Evolutionary conservation across 163 green algal species (phyloP).

Genomic region (Coccomyxa subellipsoidea): DNA sequence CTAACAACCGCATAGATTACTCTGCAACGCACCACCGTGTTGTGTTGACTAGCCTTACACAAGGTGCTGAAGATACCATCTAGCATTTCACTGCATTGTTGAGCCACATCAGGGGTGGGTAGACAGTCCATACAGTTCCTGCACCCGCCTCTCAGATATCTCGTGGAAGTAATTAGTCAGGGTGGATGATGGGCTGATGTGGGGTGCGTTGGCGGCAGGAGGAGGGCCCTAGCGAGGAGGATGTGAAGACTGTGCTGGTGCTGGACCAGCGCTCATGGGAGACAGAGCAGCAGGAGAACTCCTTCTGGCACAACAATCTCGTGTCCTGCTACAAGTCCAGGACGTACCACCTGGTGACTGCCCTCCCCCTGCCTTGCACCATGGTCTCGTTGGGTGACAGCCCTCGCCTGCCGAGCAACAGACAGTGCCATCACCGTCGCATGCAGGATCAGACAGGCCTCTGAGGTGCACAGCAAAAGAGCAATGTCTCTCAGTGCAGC

Average conservation of each 20-base stretch:
- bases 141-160: background rate
- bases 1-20: background rate
- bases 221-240: constrained; percentile 49
- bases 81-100: background rate
- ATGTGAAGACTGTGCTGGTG: constrained; percentile 57
- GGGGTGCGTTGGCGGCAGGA: constrained; percentile 23
- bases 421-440: no score
- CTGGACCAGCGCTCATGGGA: constrained; percentile 66
- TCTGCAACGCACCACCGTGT: background rate
- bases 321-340: constrained; percentile 47
- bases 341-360: constrained; percentile 12
- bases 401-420: background rate
- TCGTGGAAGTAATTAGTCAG: no score
- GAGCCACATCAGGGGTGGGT: background rate
- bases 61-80: background rate
- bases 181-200: background rate
- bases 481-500: background rate
- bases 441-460: background rate
- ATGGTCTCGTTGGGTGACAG: background rate
- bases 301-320: constrained; percentile 69
- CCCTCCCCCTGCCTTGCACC: background rate
- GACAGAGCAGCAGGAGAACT: constrained; percentile 64
- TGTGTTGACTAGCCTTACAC: background rate
- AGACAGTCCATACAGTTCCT: background rate
- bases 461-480: background rate